Conservation (phyloP, 148 eudicot genomes). For the Camellia sinensis region DNA sequence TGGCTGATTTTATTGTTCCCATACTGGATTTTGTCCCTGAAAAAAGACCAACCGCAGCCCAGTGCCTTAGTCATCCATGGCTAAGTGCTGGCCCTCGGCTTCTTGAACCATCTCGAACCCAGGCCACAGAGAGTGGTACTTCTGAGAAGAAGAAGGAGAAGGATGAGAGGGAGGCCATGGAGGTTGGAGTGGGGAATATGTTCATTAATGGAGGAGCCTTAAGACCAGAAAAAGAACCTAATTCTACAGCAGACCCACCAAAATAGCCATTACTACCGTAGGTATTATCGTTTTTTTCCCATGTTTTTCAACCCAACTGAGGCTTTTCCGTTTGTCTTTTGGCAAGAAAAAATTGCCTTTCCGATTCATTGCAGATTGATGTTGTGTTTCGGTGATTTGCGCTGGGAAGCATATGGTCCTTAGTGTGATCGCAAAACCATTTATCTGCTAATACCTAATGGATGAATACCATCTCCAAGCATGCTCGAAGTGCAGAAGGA, state of each 20-base stretch:
- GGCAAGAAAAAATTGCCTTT: not conserved
- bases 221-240: constrained; percentile 23
- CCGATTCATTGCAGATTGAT: not conserved
- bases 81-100: constrained; percentile 46
- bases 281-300: not conserved
- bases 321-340: not conserved
- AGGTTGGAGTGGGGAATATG: constrained; percentile 60
- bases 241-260: constrained; percentile 14
- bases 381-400: constrained; percentile 3
- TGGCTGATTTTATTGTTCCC: constrained; percentile 76
- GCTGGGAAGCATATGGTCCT: constrained; percentile 1
- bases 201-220: constrained; percentile 44
- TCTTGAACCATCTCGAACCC: constrained; percentile 34
- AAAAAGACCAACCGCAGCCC: constrained; percentile 83
- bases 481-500: not conserved
- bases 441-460: not conserved
- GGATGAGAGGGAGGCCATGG: constrained; percentile 65
- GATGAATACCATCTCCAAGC: not conserved
- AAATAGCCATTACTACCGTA: constrained; percentile 14
- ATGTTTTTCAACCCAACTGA: constrained; percentile 8
- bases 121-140: constrained; percentile 18
- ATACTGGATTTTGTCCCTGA: constrained; percentile 86
- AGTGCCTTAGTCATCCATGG: constrained; percentile 87
- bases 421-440: not conserved
- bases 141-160: constrained; percentile 41